Evolutionary conservation across 768 basidiomycete species (phyloP).

Genomic region (Scleroderma bovista): DNA sequence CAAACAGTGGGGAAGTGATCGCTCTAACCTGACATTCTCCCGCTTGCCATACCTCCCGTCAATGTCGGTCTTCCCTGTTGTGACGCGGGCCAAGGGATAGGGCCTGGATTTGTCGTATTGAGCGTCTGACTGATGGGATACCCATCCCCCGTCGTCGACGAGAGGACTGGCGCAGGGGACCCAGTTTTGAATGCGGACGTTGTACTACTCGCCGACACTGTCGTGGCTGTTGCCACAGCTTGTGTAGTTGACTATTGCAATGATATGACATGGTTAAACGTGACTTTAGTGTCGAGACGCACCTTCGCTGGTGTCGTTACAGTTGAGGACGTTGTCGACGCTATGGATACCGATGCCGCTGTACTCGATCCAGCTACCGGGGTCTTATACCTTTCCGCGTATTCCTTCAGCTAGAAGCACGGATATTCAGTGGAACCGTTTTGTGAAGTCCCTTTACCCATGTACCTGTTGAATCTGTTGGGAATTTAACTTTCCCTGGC

Average conservation of each 20-base stretch:
- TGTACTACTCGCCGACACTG: slow-evolving; percentile 9
- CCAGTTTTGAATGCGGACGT: slow-evolving; percentile 24
- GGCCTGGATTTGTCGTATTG: slow-evolving; percentile 55
- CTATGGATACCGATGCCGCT: not conserved
- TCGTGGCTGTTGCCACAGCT: slow-evolving; percentile 1
- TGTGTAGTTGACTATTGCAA: slow-evolving; percentile 7
- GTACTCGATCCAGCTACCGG: slow-evolving; percentile 2
- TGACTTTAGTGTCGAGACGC: not conserved
- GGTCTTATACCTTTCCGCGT: slow-evolving; percentile 58
- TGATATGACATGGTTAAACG: not conserved
- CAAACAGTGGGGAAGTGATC: not conserved
- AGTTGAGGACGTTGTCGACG: slow-evolving; percentile 7
- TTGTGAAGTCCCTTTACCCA: slow-evolving; percentile 1
- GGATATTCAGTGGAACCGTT: slow-evolving; percentile 2
- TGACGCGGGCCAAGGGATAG: slow-evolving; percentile 55
- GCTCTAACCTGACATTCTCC: slow-evolving; percentile 59
- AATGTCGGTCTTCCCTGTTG: slow-evolving; percentile 65
- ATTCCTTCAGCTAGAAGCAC: slow-evolving; percentile 54
- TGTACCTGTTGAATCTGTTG: slow-evolving; percentile 67
- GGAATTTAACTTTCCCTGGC: slow-evolving; percentile 70
- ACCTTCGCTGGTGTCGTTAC: slow-evolving; percentile 20
- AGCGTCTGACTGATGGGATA: slow-evolving; percentile 66
- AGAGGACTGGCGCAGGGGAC: slow-evolving; percentile 33
- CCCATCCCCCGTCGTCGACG: slow-evolving; percentile 31
- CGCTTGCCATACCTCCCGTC: slow-evolving; percentile 64